phyloP scores from a whole-genome alignment of 768 basidiomycete species.

The Calocera viscosa region DNA sequence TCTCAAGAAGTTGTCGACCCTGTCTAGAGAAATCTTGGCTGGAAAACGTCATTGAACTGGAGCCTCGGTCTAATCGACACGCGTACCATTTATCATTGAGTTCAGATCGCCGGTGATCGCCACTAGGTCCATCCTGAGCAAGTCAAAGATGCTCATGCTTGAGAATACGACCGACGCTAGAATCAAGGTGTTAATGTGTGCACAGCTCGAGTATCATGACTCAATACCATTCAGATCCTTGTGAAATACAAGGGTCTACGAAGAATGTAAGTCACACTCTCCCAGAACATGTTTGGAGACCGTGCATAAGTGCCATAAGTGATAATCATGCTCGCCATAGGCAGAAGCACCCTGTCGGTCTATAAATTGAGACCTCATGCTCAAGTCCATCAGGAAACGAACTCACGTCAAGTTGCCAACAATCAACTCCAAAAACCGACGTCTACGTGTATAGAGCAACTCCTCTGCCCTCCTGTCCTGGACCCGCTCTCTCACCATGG shows the following conservation, averaged over 20 bases:
- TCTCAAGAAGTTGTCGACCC: constrained; percentile 38
- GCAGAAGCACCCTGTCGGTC: constrained; percentile 47
- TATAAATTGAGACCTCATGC: too few relatives aligned
- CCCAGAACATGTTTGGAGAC: background rate
- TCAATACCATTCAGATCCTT: constrained; percentile 28
- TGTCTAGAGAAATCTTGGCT: constrained; percentile 54
- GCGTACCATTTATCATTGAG: constrained; percentile 17
- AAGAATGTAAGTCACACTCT: background rate
- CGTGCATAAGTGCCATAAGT: constrained; percentile 50
- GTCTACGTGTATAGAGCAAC: constrained; percentile 40
- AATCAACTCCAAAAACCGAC: constrained; percentile 37
- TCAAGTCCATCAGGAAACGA: background rate
- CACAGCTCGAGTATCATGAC: too few relatives aligned
- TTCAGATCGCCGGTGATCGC: constrained; percentile 21
- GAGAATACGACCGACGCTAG: constrained; percentile 35
- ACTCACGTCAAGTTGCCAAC: constrained; percentile 13
- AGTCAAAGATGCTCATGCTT: constrained; percentile 49
- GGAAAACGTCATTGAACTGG: background rate
- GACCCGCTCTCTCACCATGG: constrained; percentile 39
- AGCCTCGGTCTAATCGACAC: background rate
- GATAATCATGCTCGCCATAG: constrained; percentile 50
- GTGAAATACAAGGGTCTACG: constrained; percentile 30
- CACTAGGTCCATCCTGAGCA: constrained; percentile 41
- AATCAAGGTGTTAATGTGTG: too few relatives aligned
- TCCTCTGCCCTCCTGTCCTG: constrained; percentile 49